phyloP scores from a whole-genome alignment of 352 stramenopile species.

The Globisporangium cylindrosporum region DNA sequence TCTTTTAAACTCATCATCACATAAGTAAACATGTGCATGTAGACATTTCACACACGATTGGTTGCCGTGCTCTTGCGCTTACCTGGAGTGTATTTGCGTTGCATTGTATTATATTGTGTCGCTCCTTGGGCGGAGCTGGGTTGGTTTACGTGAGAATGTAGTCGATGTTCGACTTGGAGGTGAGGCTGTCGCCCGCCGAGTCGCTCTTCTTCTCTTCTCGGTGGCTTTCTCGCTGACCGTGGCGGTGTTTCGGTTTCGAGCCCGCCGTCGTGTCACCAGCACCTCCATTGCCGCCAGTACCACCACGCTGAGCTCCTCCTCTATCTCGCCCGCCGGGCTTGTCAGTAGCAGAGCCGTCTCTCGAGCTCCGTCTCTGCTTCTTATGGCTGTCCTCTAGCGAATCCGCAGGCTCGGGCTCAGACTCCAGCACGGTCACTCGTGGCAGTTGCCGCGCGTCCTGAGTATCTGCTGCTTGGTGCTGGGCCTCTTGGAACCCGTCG shows the following conservation, averaged over 20 bases:
- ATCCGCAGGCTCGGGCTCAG: background rate
- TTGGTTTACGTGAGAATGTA: conserved; percentile 8
- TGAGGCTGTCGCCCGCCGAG: background rate
- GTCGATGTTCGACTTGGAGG: conserved; percentile 1
- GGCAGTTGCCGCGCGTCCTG: background rate
- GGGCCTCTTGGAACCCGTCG: background rate
- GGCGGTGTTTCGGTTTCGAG: too few species aligned
- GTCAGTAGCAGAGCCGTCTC: background rate
- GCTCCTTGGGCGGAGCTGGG: too few species aligned
- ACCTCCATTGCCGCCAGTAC: background rate
- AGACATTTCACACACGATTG: too few species aligned
- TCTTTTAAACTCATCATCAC: too few species aligned
- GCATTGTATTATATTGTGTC: too few species aligned
- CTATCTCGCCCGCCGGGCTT: background rate
- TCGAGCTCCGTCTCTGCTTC: background rate
- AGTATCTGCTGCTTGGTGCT: too few species aligned
- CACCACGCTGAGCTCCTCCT: background rate
- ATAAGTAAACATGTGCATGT: too few species aligned
- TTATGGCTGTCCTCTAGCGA: background rate
- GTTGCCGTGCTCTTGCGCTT: too few species aligned
- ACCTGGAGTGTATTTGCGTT: too few species aligned
- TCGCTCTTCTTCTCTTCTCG: background rate
- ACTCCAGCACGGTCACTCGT: background rate
- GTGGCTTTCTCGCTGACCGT: background rate
- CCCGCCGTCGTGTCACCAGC: background rate